Evolutionary conservation across 805 yeast species (phyloP).

Genomic region (Barnettozyma wickerhamii): DNA sequence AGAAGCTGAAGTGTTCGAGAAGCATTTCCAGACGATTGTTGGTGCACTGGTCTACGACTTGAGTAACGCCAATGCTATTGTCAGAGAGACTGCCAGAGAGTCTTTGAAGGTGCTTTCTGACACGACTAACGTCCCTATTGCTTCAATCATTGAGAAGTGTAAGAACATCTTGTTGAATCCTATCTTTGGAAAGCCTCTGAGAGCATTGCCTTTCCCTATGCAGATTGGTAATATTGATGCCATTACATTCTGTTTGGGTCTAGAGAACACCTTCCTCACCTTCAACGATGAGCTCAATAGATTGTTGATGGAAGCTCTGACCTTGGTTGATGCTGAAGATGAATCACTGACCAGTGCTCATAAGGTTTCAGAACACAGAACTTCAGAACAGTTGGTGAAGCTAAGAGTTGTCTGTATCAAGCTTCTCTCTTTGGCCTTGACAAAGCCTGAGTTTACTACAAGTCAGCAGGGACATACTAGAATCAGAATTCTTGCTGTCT

Average conservation of each 20-base stretch:
- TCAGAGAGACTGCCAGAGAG: conserved; percentile 75
- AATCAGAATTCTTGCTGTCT: conserved; percentile 84
- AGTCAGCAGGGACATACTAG: conserved; percentile 75
- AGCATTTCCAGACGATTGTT: conserved; percentile 74
- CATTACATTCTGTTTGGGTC: conserved; percentile 80
- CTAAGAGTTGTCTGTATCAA: conserved; percentile 87
- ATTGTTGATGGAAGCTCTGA: conserved; percentile 82
- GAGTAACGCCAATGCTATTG: conserved; percentile 81
- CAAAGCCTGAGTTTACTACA: conserved; percentile 77
- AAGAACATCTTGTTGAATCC: conserved; percentile 83
- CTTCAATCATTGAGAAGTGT: conserved; percentile 77
- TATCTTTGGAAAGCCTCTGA: conserved; percentile 91
- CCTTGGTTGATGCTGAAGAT: conserved; percentile 96
- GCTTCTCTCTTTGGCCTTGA: conserved; percentile 74
- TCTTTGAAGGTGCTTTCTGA: conserved; percentile 66
- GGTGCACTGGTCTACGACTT: conserved; percentile 91
- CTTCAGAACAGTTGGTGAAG: conserved; percentile 83
- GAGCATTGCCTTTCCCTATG: conserved; percentile 98
- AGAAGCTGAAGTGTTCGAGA: conserved; percentile 56
- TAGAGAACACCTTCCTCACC: conserved; percentile 75
- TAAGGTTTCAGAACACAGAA: conserved; percentile 78
- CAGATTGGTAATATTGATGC: conserved; percentile 98
- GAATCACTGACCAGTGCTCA: conserved; percentile 89
- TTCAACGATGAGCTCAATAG: conserved; percentile 89
- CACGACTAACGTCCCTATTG: conserved; percentile 62